These are phyloP conservation scores for Nemania abortiva DNA, from an alignment of 2,329 filamentous ascomycete species.

Conservation along the genomic window DNA sequence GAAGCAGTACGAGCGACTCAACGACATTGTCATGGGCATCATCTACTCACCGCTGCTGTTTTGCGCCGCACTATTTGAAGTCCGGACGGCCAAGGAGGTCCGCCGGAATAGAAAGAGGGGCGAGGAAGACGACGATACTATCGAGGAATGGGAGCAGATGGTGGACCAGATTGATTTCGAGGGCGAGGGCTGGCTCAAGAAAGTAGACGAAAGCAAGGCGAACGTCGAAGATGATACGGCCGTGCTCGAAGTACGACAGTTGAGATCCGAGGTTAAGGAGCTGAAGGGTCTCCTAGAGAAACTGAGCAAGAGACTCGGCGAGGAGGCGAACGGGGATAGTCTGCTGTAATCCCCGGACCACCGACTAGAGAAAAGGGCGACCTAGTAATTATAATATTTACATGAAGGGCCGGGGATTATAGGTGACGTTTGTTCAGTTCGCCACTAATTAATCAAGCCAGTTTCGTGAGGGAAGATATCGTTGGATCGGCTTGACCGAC, in stretches of 20 bases:
- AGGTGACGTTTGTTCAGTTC: neutral
- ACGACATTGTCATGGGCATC: conserved; percentile 87
- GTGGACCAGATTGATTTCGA: conserved; percentile 80
- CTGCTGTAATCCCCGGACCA: conserved; percentile 27
- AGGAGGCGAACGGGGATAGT: conserved; percentile 39
- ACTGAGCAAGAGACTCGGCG: conserved; percentile 40
- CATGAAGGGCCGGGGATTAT: neutral
- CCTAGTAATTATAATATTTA: neutral
- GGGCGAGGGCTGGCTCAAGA: conserved; percentile 85
- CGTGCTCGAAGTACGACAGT: conserved; percentile 74
- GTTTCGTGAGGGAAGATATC: too few relatives aligned
- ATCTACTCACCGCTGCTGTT: conserved; percentile 88
- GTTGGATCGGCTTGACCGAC: too few relatives aligned
- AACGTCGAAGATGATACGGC: conserved; percentile 85
- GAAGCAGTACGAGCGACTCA: conserved; percentile 79
- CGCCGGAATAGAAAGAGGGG: conserved; percentile 79
- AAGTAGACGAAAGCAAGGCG: conserved; percentile 78
- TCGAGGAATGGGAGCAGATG: conserved; percentile 95
- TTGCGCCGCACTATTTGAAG: conserved; percentile 80
- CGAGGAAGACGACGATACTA: conserved; percentile 88
- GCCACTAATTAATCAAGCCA: too few relatives aligned
- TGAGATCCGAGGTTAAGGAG: conserved; percentile 69
- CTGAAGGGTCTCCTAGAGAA: conserved; percentile 63
- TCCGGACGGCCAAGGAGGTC: conserved; percentile 73
- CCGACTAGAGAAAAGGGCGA: neutral